Conservation (phyloP, 306 rosid species). For the Vigna radiata region DNA sequence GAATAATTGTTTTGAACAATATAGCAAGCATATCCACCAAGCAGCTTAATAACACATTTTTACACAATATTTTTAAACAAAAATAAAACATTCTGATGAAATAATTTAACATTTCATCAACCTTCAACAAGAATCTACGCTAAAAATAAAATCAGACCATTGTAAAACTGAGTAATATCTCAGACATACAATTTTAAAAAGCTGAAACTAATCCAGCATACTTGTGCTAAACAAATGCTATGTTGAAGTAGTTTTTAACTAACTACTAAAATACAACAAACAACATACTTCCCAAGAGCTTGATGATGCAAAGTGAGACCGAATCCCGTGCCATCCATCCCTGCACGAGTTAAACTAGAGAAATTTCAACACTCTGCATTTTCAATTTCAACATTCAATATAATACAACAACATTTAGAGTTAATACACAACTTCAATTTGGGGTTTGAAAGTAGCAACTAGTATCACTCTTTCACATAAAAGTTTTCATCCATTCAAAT, state of each 20-base stretch:
- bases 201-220: constrained; percentile 10
- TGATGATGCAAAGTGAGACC: constrained; percentile 90
- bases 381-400: constrained; percentile 13
- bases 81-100: too few relatives aligned
- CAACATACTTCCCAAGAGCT: constrained; percentile 92
- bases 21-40: constrained; percentile 19
- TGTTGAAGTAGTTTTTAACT: not conserved
- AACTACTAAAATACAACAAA: constrained; percentile 7
- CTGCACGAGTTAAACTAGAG: constrained; percentile 56
- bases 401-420: not conserved
- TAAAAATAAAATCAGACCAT: constrained; percentile 3
- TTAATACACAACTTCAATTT: not conserved
- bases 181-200: not conserved
- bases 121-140: constrained; percentile 8
- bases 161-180: not conserved
- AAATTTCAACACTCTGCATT: constrained; percentile 18
- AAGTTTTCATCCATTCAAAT: not conserved
- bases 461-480: too few relatives aligned
- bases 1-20: constrained; percentile 32
- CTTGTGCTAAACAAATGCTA: not conserved
- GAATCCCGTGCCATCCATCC: constrained; percentile 90
- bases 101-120: not conserved
- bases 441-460: not conserved
- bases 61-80: too few relatives aligned
- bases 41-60: not conserved